Evolutionary conservation across 2,329 filamentous ascomycete species (phyloP), one percentile per base, ranked within the genome.

Genomic region (Cytospora paraplurivora): DNA sequence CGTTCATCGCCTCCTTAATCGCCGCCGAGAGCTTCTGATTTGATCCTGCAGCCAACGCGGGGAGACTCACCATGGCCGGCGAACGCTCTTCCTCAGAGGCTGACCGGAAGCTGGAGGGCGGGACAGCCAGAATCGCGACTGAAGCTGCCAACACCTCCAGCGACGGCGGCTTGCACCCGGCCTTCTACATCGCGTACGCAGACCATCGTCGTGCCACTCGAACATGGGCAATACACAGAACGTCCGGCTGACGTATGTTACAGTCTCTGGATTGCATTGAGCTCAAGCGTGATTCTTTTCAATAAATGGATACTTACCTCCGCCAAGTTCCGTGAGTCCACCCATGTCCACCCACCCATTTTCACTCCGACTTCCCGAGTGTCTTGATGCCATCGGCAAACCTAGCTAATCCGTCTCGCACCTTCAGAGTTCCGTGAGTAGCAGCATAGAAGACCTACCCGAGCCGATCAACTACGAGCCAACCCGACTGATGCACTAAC

Each of bases 291-390:
- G 73, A 97, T 97, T 76, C 82, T 97, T 67, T 97, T 96, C 87
- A 97, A 97, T 87, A 97, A 97, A 85, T 95, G 91, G 86, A 91
- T 97, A 71, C 83, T 97, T 66, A 88, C 93, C 72, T 92, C 88
- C 50, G 83, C 88, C 68, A 84, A 90, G 69, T 96, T 96, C 80
- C 85, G 88, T 90, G 81, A 80, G 87, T n/a, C 12, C 77, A 57
- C 13, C 51, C 35, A 27, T 34, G 4, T 33, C 21, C 56, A 13
- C 38, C 27, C 27, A 27, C 38, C 27, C 27, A 27, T 27, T 27
- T 4, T 4, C 27, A 27, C 27, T 19, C n/a, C 61, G 54, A n/a
- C 27, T 44, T 54, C 8, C 19, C 35, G 19, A 34, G 15, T 15
- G 27, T 41, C 38, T 53, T 54, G 1, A 7, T 35, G 3, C 10